A percentile compares a stretch with the other conserved stretches of the same genome.
phyloP scores from a whole-genome alignment of 2,329 filamentous ascomycete species.

The Karstenula rhodostoma region DNA sequence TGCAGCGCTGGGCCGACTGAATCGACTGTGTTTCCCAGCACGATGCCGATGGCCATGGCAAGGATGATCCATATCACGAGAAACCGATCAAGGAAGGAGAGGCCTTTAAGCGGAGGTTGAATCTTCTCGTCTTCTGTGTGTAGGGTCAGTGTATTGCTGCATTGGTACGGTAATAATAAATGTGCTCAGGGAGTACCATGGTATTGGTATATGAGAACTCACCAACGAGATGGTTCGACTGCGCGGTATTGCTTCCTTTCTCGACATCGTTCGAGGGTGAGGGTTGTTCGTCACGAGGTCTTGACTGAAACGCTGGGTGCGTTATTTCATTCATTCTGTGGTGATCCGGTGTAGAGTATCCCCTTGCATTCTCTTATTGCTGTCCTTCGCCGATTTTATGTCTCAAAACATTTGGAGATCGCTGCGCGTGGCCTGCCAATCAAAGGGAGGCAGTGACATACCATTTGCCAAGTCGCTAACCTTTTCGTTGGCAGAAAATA shows the following conservation, averaged over 20 bases:
- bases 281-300: not conserved
- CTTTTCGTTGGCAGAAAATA: slow-evolving; percentile 9
- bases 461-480: slow-evolving; percentile 9
- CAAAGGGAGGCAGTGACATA: slow-evolving; percentile 9
- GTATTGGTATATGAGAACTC: not conserved
- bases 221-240: not conserved
- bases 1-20: slow-evolving; percentile 69
- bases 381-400: slow-evolving; percentile 1
- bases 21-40: slow-evolving; percentile 78
- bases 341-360: not conserved
- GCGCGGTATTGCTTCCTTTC: not conserved
- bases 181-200: not conserved
- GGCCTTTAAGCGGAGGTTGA: slow-evolving; percentile 47
- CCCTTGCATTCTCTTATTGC: not conserved
- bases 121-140: not conserved
- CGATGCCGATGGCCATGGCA: slow-evolving; percentile 77
- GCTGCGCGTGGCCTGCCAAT: not conserved
- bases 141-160: not conserved
- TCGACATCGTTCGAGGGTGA: not conserved
- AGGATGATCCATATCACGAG: slow-evolving; percentile 73
- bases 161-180: not conserved
- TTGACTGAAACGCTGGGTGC: not conserved
- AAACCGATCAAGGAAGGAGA: slow-evolving; percentile 56
- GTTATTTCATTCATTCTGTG: not conserved
- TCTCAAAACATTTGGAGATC: not conserved